Conservation (phyloP, 164 flowering plant genomes). For the Stephania japonica region DNA sequence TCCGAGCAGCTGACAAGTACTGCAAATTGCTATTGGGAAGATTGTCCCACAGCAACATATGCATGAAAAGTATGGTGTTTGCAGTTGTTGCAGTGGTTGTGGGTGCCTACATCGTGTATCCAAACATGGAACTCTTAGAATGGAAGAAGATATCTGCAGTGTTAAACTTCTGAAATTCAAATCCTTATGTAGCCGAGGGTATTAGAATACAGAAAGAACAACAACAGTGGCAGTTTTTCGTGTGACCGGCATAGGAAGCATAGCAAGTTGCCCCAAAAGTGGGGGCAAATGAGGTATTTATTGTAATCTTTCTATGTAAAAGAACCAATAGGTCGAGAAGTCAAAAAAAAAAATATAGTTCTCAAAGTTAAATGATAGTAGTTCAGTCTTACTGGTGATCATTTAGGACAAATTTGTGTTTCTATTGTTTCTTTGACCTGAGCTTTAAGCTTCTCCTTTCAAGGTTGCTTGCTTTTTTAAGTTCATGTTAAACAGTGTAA, state of each 20-base stretch:
- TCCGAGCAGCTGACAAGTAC: slow-evolving; percentile 71
- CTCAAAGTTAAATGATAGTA: background rate
- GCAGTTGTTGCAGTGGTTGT: slow-evolving; percentile 35
- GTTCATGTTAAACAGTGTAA: background rate
- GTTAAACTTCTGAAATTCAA: slow-evolving; percentile 27
- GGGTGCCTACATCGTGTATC: slow-evolving; percentile 46
- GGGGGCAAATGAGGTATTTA: slow-evolving; percentile 16
- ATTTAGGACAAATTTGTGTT: background rate
- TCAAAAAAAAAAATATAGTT: no score
- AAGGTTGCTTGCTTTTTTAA: background rate
- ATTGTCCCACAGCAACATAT: slow-evolving; percentile 44
- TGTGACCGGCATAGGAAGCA: slow-evolving; percentile 12
- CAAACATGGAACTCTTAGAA: slow-evolving; percentile 39
- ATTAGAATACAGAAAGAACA: background rate
- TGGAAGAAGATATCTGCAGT: slow-evolving; percentile 45
- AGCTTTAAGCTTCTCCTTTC: background rate
- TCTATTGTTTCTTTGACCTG: background rate
- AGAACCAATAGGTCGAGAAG: background rate
- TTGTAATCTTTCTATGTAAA: slow-evolving; percentile 5
- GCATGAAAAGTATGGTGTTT: slow-evolving; percentile 42
- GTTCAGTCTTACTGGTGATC: background rate
- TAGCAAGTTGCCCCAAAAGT: slow-evolving; percentile 6
- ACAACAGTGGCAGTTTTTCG: slow-evolving; percentile 6
- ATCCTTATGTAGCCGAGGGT: slow-evolving; percentile 22
- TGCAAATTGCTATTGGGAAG: slow-evolving; percentile 51